A percentile compares a stretch with the other conserved stretches of the same genome.
Conservation (phyloP, 495 filamentous ascomycete species). For the Parachaetomium inaequale region DNA sequence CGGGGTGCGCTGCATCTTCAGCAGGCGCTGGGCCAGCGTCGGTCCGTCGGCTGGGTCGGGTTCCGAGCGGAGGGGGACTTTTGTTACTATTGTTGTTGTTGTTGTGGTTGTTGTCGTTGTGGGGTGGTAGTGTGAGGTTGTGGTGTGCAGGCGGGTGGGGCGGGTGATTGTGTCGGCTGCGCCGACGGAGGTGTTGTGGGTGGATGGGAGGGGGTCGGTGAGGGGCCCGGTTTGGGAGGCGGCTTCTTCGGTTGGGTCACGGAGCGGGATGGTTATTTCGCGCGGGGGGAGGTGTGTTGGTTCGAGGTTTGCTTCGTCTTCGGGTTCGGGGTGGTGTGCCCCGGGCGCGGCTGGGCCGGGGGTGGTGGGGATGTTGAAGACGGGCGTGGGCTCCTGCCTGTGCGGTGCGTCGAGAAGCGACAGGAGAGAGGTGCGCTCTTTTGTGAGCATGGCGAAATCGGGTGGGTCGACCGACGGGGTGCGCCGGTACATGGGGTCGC, state of each 20-base stretch:
- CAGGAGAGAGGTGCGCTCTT: slow-evolving; percentile 49
- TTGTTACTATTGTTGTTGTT: slow-evolving; percentile 46
- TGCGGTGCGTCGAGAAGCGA: slow-evolving; percentile 53
- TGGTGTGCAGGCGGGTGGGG: slow-evolving; percentile 23
- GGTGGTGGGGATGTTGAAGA: slow-evolving; percentile 39
- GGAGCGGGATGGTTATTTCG: not conserved
- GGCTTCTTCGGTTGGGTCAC: not conserved
- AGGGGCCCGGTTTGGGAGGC: not conserved
- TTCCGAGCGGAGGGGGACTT: slow-evolving; percentile 45
- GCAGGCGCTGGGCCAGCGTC: slow-evolving; percentile 26
- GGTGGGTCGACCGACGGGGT: slow-evolving; percentile 53
- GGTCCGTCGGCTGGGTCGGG: slow-evolving; percentile 23
- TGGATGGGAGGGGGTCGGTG: slow-evolving; percentile 5
- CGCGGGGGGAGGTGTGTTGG: not conserved
- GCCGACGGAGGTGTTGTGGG: not conserved
- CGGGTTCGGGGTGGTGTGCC: not conserved
- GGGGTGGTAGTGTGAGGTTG: slow-evolving; percentile 35
- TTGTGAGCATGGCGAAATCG: slow-evolving; percentile 41
- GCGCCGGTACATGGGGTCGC: slow-evolving; percentile 31
- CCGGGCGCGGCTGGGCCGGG: slow-evolving; percentile 18
- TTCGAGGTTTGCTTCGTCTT: not conserved
- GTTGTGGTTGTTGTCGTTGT: slow-evolving; percentile 21
- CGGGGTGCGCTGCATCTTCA: slow-evolving; percentile 36
- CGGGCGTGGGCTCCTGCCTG: slow-evolving; percentile 28
- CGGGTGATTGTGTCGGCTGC: not conserved